Evolutionary conservation across 2,329 filamentous ascomycete species (phyloP), one percentile per base, ranked within the genome.

Genomic region (Xenoacremonium recifei): DNA sequence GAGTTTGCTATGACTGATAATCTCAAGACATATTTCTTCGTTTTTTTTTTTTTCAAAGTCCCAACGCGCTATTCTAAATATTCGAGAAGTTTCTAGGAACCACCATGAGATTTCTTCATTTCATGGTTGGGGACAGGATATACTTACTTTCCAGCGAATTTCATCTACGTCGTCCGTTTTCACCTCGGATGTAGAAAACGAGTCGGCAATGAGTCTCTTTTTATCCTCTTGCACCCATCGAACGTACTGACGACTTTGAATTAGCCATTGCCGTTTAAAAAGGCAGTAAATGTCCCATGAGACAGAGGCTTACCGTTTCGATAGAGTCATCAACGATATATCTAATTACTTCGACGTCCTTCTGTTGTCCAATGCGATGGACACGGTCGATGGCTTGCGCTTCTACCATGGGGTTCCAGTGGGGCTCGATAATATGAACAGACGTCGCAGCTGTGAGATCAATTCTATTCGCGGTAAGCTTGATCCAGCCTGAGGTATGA

Each of bases 361-460:
- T 44, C 3, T 15, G 40, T 46, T 64, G 60, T 2, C 61, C 61
- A 10, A 64, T 57, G 11, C 62, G 47, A 40, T 64, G 23, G 23
- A 13, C 23, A 13, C 23, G 23, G 13, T 13, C 23, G 23, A 27
- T 27, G 9, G 23, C 23, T 27, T 33, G 36, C 16, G 41, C 40
- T 17, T 54, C 54, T 4, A 40, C 40, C 5, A 32, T 27, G 9
- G 23, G 23, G 23, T 27, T 27, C 23, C 23, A 27, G 13, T 27
- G 23, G 9, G 23, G 23, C 23, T 27, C 23, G 9, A 27, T 13
- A 13, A 27, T 27, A 27, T 27, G 23, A 13, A 27, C 13, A 9
- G 9, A 9, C 13, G 23, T 27, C 13, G 23, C 23, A 9, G 23
- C 23, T 13, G 23, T 27, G 13, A 27, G 9, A 13, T 27, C 13